Conservation (phyloP, 2,329 filamentous ascomycete genomes). For the Westerdykella sp. region DNA sequence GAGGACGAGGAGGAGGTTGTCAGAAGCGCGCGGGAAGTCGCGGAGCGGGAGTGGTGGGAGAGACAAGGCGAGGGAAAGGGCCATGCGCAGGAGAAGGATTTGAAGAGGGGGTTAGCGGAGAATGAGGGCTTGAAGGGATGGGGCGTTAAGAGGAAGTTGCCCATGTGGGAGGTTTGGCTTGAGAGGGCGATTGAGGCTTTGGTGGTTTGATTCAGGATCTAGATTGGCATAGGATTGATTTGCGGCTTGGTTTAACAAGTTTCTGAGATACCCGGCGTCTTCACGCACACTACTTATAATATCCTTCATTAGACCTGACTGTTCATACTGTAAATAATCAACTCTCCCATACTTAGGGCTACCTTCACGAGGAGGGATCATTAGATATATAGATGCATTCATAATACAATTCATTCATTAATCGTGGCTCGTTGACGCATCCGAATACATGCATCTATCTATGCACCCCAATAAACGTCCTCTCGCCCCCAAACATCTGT, state of each 20-base stretch:
- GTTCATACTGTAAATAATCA: too few species aligned
- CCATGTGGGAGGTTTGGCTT: slow-evolving; percentile 10
- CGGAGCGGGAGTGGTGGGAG: slow-evolving; percentile 44
- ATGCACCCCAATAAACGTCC: slow-evolving; percentile 32
- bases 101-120: slow-evolving; percentile 16
- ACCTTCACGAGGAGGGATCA: too few species aligned
- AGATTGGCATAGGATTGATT: too few species aligned
- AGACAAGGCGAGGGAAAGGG: slow-evolving; percentile 25
- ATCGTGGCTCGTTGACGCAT: too few species aligned
- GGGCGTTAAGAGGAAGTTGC: slow-evolving; percentile 1
- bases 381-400: too few species aligned
- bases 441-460: not conserved
- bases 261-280: too few species aligned
- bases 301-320: too few species aligned
- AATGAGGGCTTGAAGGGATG: slow-evolving; percentile 1
- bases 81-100: slow-evolving; percentile 7
- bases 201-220: slow-evolving; percentile 8
- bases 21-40: slow-evolving; percentile 36
- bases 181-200: slow-evolving; percentile 14
- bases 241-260: too few species aligned
- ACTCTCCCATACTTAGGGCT: too few species aligned
- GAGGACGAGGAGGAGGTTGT: slow-evolving; percentile 44
- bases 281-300: too few species aligned
- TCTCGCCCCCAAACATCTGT: slow-evolving; percentile 28
- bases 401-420: too few species aligned